Evolutionary conservation across 192 early-diverging fungal genomes (phyloP), one percentile per base, ranked within the genome.

Genomic region (Jimgerdemannia flammicorona): DNA sequence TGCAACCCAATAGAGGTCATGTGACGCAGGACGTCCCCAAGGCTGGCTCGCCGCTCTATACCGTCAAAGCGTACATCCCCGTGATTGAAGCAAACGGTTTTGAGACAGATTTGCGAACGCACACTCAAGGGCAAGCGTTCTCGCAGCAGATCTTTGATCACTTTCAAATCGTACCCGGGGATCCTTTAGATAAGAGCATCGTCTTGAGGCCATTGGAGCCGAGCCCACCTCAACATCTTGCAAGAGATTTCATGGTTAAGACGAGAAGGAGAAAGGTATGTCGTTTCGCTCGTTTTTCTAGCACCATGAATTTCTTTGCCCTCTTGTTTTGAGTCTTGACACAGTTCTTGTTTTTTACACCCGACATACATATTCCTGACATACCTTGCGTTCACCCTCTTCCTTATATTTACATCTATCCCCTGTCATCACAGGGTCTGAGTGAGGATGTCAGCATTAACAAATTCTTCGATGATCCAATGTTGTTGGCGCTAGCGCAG

Each of bases 241-340:
- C 98, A 6, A 83, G 98, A 71, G 98, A 99, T 78, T 99, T 98
- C 86, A 96, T 99, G 95, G 89, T 98, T 78, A 99, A 99, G 86
- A 99, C 98, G 11, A 80, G 98, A 74, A 91, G 98, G 79, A 84
- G 98, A 71, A 98, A 98, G 86, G 91, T 77, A 74, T 59, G 49
- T 18, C n/a, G 3, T 44, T 70, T 8, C 40, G 40, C 10, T 49
- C 49, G 3, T 18, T 18, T 70, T 40, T 70, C 40, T 70, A 4
- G 8, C 1, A 3, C 19, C 43, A 4, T 6, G 40, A 17, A 41
- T 70, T 18, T 43, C 4, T 40, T 39, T 40, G n/a, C 4, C 43
- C 70, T 40, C 42, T 71, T 43, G 39, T 71, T 71, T 71, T 7
- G 49, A 2, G 49, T 6, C 6, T 29, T 29, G 29, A 29, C 29